Evolutionary conservation across 2,329 filamentous ascomycete genomes (phyloP).

Genomic region (Magnaporthiopsis poae): DNA sequence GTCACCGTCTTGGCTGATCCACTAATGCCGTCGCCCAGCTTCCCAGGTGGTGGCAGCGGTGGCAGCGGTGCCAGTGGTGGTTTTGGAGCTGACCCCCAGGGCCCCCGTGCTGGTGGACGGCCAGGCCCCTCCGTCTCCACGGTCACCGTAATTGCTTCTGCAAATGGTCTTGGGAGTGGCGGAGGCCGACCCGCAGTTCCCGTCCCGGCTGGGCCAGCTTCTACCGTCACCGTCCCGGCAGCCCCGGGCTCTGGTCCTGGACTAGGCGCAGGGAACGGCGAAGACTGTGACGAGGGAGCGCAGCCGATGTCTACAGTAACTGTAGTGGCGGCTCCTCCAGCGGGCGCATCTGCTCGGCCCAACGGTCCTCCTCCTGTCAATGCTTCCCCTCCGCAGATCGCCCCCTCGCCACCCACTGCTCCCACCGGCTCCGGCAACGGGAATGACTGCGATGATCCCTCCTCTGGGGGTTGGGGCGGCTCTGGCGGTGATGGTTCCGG

Average conservation of each 20-base stretch:
- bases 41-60: background rate
- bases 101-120: background rate
- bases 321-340: background rate
- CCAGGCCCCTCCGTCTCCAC: constrained; percentile 1
- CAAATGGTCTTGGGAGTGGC: background rate
- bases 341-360: background rate
- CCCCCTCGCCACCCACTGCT: too few species aligned
- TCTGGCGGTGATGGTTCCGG: constrained; percentile 1
- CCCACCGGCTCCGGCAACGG: background rate
- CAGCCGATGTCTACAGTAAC: constrained; percentile 3
- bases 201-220: background rate
- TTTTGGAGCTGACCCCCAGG: constrained; percentile 6
- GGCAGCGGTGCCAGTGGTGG: constrained; percentile 3
- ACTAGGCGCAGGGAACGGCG: background rate
- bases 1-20: constrained; percentile 2
- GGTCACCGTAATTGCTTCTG: constrained; percentile 7
- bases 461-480: constrained; percentile 1
- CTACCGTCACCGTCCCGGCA: background rate
- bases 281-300: constrained; percentile 3
- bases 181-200: background rate
- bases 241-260: background rate
- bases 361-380: background rate
- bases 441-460: background rate
- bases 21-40: background rate
- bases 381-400: background rate